Percentiles rank a stretch among this genome's conserved stretches.
These are phyloP conservation scores for Geosmithia flava DNA, from an alignment of 2,329 filamentous ascomycete genomes.

Conservation along the genomic window DNA sequence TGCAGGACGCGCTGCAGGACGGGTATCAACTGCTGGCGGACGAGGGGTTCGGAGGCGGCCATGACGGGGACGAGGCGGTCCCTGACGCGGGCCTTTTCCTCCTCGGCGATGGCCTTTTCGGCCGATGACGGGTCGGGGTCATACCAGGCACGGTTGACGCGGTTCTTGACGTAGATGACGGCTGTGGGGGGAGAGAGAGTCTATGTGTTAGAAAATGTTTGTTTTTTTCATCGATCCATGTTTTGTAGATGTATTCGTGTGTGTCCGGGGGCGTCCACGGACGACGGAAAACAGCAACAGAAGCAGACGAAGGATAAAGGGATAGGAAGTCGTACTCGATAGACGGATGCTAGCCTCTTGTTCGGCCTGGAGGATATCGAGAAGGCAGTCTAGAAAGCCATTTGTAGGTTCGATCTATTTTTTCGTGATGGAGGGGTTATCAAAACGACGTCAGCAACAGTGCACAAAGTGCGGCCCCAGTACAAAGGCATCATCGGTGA, in stretches of 20 bases:
- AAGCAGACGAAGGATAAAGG: background rate
- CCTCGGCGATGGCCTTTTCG: slow-evolving; percentile 63
- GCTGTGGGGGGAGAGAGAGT: slow-evolving; percentile 37
- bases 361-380: slow-evolving; percentile 84
- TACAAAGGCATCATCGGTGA: too few species aligned
- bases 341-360: slow-evolving; percentile 75
- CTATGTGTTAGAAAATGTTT: slow-evolving; percentile 4
- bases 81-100: slow-evolving; percentile 78
- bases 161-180: slow-evolving; percentile 96
- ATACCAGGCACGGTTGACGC: slow-evolving; percentile 85
- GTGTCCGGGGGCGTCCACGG: too few species aligned
- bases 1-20: slow-evolving; percentile 93
- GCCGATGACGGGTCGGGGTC: slow-evolving; percentile 28
- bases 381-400: slow-evolving; percentile 80
- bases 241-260: background rate
- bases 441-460: background rate
- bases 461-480: too few species aligned
- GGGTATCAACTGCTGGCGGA: slow-evolving; percentile 87
- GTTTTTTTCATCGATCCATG: background rate
- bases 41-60: slow-evolving; percentile 64
- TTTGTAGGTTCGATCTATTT: slow-evolving; percentile 74
- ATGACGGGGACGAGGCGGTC: slow-evolving; percentile 83
- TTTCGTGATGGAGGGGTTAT: background rate
- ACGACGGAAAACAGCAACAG: background rate
- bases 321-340: slow-evolving; percentile 53